Base-by-base conservation (phyloP, 345 rosid species). In the Aegle marmelos region DNA sequence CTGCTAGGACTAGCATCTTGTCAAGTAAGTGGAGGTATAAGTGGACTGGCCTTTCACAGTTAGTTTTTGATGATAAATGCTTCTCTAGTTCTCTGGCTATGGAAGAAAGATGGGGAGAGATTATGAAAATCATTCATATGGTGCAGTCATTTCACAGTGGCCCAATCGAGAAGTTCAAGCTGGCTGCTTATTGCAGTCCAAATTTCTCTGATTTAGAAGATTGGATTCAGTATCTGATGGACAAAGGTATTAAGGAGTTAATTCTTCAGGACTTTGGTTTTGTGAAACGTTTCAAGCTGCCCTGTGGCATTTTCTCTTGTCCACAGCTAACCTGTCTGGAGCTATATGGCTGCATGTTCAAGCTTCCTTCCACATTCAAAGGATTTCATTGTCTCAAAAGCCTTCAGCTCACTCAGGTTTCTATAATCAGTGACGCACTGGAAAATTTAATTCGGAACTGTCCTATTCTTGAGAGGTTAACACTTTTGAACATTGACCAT, bases 11-110 rank as follows among this genome's bases (percentile, higher is more conserved):
- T 33, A 81, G 86, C 57, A 3, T 72, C 41, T 79, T 84, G 48
- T 84, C 86, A 6, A 78, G 73, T 13, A 82, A 79, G 74, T 85
- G 87, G 85, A 80, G 83, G 62, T 78, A 74, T 45, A 82, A 78
- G 65, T 85, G 85, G 85, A 68, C 83, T 25, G 45, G 77, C 64
- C 75, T 82, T 72, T 80, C 85, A 41, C 76, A 78, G 67, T 82
- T 80, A 50, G 74, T 85, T 61, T 58, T 82, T n/a, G 78, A 79
- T 65, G 82, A 79, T 66, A 74, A 82, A 82, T 82, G 83, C 68
- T 72, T 81, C 45, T 39, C 27, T 34, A 54, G 67, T 77, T 66
- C 74, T 63, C 22, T 78, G 7, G 41, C 65, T 21, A 62, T 57
- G 36, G 68, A 78, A 61, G 77, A 67, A 58, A 81, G 79, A 27